Evolutionary conservation across 805 yeast genomes (phyloP).

Genomic region (Ascoidea rubescens): DNA sequence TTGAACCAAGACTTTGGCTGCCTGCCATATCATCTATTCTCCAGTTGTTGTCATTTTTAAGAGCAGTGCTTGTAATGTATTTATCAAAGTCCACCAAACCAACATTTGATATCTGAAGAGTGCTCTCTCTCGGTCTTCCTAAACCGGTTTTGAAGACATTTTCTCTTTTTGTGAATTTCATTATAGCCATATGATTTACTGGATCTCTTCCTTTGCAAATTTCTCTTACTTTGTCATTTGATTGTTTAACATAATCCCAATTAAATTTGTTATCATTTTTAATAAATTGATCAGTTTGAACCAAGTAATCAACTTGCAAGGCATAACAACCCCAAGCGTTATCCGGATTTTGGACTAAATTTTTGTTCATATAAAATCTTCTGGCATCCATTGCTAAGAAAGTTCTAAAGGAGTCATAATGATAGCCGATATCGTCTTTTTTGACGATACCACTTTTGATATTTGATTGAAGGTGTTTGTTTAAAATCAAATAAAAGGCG

Average conservation of each 20-base stretch:
- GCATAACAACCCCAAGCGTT: neutral
- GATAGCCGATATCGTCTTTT: neutral
- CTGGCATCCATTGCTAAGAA: neutral
- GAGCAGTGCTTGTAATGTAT: too few species aligned
- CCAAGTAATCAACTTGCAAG: neutral
- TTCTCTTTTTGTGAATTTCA: neutral
- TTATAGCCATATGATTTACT: neutral
- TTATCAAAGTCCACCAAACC: neutral
- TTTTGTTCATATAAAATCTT: neutral
- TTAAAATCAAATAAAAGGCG: neutral
- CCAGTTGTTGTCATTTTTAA: neutral
- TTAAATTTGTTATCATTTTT: neutral
- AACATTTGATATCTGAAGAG: neutral
- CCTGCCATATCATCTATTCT: neutral
- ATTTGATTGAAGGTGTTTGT: neutral
- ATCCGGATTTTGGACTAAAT: neutral
- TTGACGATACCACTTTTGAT: neutral
- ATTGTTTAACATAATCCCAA: neutral
- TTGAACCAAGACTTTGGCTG: constrained; percentile 6
- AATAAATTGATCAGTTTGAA: neutral
- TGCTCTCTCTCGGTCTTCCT: neutral
- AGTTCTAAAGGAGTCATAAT: neutral
- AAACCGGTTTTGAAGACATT: neutral
- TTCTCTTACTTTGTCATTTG: neutral
- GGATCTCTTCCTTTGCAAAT: neutral